Evolutionary conservation across 108 stramenopile species (phyloP).

Genomic region (Nitzschia sp.): DNA sequence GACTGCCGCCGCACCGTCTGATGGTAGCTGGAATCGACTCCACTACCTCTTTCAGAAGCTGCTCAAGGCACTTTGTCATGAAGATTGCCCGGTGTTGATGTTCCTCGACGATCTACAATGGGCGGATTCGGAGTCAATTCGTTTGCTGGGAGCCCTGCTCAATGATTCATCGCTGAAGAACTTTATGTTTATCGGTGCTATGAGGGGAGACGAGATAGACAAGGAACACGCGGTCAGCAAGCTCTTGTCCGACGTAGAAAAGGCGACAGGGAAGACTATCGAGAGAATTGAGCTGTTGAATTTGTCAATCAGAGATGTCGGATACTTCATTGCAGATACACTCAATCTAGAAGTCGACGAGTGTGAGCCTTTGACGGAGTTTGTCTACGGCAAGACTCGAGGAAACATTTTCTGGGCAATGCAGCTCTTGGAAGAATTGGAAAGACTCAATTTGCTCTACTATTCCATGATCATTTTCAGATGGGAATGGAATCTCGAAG

Average conservation of each 20-base stretch:
- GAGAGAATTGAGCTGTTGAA: slow-evolving; percentile 25
- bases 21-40: slow-evolving; percentile 25
- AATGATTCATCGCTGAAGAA: slow-evolving; percentile 11
- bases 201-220: slow-evolving; percentile 10
- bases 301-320: slow-evolving; percentile 21
- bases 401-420: slow-evolving; percentile 41
- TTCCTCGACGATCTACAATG: slow-evolving; percentile 45
- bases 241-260: slow-evolving; percentile 3
- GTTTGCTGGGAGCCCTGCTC: slow-evolving; percentile 21
- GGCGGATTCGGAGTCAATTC: slow-evolving; percentile 28
- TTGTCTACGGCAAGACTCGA: slow-evolving; percentile 31
- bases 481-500: slow-evolving; percentile 51
- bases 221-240: neutral
- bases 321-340: slow-evolving; percentile 25
- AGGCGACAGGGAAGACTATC: slow-evolving; percentile 5
- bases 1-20: neutral
- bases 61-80: slow-evolving; percentile 16
- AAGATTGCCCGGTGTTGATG: slow-evolving; percentile 28
- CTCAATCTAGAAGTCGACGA: slow-evolving; percentile 13
- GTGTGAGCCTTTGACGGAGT: slow-evolving; percentile 12
- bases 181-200: slow-evolving; percentile 32
- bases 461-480: slow-evolving; percentile 41
- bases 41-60: slow-evolving; percentile 26
- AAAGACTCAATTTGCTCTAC: slow-evolving; percentile 49
- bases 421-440: slow-evolving; percentile 47